phyloP scores from a whole-genome alignment of 2,329 filamentous ascomycete species.

The Fusarium secorum region DNA sequence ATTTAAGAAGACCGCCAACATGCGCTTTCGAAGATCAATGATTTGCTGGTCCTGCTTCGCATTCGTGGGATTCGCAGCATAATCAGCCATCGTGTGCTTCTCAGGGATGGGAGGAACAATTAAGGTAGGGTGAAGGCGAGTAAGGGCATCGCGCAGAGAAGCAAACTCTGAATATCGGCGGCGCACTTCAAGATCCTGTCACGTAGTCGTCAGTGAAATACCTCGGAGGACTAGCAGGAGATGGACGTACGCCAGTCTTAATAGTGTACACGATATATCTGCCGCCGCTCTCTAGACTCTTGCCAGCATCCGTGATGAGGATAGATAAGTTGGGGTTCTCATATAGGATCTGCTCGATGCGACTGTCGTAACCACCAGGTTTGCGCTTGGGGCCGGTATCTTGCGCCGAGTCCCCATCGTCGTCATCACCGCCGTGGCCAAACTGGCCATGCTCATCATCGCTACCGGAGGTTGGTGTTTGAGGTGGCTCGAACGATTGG shows the following conservation, averaged over 20 bases:
- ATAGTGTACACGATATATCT: slow-evolving; percentile 98
- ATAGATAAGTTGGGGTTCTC: slow-evolving; percentile 92
- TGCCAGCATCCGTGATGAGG: slow-evolving; percentile 91
- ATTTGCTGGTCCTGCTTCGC: slow-evolving; percentile 98
- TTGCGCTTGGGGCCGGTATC: slow-evolving; percentile 67
- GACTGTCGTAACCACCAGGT: slow-evolving; percentile 90
- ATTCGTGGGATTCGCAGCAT: slow-evolving; percentile 96
- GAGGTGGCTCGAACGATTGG: slow-evolving; percentile 66
- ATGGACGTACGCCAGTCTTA: slow-evolving; percentile 77
- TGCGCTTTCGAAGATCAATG: slow-evolving; percentile 94
- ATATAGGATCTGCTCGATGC: slow-evolving; percentile 96
- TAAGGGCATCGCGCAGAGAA: slow-evolving; percentile 86
- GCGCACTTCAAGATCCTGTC: slow-evolving; percentile 90
- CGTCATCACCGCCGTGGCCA: slow-evolving; percentile 53
- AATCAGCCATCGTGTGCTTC: slow-evolving; percentile 98
- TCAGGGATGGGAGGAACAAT: slow-evolving; percentile 97
- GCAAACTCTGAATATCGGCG: slow-evolving; percentile 97
- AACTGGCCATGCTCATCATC: slow-evolving; percentile 61
- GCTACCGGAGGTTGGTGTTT: slow-evolving; percentile 75
- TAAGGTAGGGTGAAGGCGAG: slow-evolving; percentile 90
- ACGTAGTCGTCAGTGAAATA: not conserved
- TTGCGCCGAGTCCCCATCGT: slow-evolving; percentile 54
- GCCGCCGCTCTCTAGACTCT: slow-evolving; percentile 90
- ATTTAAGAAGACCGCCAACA: slow-evolving; percentile 95
- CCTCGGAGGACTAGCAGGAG: not conserved